These are phyloP conservation scores for Polyporus tsugae DNA, from an alignment of 1,284 basidiomycete genomes.

Conservation along the genomic window DNA sequence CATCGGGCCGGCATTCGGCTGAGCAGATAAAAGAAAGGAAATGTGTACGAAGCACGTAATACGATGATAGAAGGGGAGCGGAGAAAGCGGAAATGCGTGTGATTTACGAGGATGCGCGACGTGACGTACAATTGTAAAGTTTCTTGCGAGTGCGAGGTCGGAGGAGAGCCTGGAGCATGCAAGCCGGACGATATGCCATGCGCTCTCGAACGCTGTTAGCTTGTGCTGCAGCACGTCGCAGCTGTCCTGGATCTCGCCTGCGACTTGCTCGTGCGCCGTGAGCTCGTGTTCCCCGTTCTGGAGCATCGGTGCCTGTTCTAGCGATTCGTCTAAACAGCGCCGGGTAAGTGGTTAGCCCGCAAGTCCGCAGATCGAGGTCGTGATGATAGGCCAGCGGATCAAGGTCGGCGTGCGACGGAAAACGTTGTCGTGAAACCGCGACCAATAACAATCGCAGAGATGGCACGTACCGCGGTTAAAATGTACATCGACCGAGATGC, in stretches of 20 bases:
- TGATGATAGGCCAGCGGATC: slow-evolving; percentile 1
- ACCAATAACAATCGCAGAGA: not conserved
- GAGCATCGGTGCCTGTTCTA: slow-evolving; percentile 11
- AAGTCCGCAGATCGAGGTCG: not conserved
- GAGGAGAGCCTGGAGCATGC: slow-evolving; percentile 37
- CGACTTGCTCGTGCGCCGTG: slow-evolving; percentile 20
- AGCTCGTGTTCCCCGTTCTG: slow-evolving; percentile 21
- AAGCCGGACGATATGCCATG: slow-evolving; percentile 42
- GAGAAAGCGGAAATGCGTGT: not conserved
- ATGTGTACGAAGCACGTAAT: not conserved
- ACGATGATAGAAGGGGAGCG: not conserved
- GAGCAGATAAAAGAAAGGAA: not conserved
- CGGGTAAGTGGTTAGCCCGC: not conserved
- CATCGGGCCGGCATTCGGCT: not conserved
- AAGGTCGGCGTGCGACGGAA: not conserved
- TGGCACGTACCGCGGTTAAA: slow-evolving; percentile 20
- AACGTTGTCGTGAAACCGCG: not conserved
- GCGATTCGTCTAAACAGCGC: slow-evolving; percentile 5
- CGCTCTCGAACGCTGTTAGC: slow-evolving; percentile 42
- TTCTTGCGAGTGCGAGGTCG: slow-evolving; percentile 38
- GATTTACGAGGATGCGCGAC: not conserved
- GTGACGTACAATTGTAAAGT: slow-evolving; percentile 33
- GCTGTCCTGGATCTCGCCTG: slow-evolving; percentile 32
- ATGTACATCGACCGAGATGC: slow-evolving; percentile 30
- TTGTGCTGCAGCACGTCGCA: slow-evolving; percentile 36